Conservation (phyloP, 2,329 filamentous ascomycete species). For the Fusarium odoratissimum region DNA sequence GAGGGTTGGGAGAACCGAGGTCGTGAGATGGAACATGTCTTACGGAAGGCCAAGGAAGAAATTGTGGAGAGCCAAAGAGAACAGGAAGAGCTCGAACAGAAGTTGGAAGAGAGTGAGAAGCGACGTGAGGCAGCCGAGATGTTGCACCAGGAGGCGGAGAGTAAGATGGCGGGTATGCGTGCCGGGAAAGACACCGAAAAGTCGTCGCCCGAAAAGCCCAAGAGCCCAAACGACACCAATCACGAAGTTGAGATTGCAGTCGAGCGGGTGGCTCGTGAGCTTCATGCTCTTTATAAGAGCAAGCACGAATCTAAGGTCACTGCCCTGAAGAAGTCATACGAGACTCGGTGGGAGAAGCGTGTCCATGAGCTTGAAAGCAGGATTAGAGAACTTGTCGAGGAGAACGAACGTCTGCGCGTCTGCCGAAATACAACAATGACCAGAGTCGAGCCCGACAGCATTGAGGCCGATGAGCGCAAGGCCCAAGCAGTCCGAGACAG, state of each 20-base stretch:
- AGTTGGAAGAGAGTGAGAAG: slow-evolving; percentile 81
- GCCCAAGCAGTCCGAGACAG: slow-evolving; percentile 72
- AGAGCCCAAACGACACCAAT: slow-evolving; percentile 49
- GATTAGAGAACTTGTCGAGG: slow-evolving; percentile 74
- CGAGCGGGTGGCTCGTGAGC: slow-evolving; percentile 91
- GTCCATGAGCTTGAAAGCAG: slow-evolving; percentile 80
- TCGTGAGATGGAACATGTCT: slow-evolving; percentile 84
- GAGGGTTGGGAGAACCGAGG: slow-evolving; percentile 86
- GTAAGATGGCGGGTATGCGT: slow-evolving; percentile 79
- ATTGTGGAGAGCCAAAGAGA: slow-evolving; percentile 83
- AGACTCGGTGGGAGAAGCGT: slow-evolving; percentile 89
- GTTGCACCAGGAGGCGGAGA: slow-evolving; percentile 80
- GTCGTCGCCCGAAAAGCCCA: slow-evolving; percentile 54
- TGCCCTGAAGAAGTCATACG: slow-evolving; percentile 86
- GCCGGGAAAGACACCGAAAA: slow-evolving; percentile 65
- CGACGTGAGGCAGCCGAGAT: slow-evolving; percentile 79
- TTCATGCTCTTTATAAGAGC: slow-evolving; percentile 93
- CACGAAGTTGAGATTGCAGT: slow-evolving; percentile 84
- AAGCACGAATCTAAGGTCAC: slow-evolving; percentile 98
- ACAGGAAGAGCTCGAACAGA: slow-evolving; percentile 79
- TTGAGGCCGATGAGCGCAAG: slow-evolving; percentile 62
- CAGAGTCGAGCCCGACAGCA: slow-evolving; percentile 62
- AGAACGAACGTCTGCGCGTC: slow-evolving; percentile 79
- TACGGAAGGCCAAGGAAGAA: slow-evolving; percentile 84
- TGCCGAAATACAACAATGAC: slow-evolving; percentile 75